Base-by-base conservation (phyloP, 2,329 filamentous ascomycete species). In the Colletotrichum theobromicola region DNA sequence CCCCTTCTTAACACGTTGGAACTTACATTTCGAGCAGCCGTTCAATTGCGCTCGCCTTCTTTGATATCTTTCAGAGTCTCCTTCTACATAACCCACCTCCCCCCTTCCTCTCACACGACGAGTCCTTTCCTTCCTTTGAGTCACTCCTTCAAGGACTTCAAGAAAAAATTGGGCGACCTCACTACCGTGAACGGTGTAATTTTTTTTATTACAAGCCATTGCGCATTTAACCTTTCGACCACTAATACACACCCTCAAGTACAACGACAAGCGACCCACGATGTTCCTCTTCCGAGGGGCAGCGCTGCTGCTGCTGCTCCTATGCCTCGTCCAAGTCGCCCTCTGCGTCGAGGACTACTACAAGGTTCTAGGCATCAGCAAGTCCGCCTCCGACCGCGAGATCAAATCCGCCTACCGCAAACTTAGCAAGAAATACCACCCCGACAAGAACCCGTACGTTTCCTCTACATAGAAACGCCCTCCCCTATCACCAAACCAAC, bases 401-500 rank as follows among this genome's bases (percentile, higher is more conserved):
- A 93, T 99, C 82, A 99, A 99, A 85, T 94, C 94, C 60, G 96
- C 97, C 26, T 99, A 99, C 85, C 92, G 96, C 75, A 93, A 92
- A 75, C 89, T 99, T 13, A 97, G 94, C 87, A 98, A 98, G 85
- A 98, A 97, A 83, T 98, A 91, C 84, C 97, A 99, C 82, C 97
- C 97, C 5, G 97, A 99, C 85, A 99, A 99, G 90, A 98, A 98
- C 80, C 95, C 96, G 93, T 97, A 90, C 80, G 94, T 7, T 87
- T 65, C 70, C 60, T 62, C 64, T 15, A n/a, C n/a, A n/a, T n/a
- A n/a, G n/a, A n/a, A n/a, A n/a, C n/a, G n/a, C 32, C 50, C 30
- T 24, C 30, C 24, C 42, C 53, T 68, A 21, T 72, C 2, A 1
- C 16, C 35, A 42, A 0, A 73, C 70, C 32, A 15, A 37, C 55